Evolutionary conservation across 495 filamentous ascomycete species (phyloP).

Genomic region (Penicillium dipodomyicola): DNA sequence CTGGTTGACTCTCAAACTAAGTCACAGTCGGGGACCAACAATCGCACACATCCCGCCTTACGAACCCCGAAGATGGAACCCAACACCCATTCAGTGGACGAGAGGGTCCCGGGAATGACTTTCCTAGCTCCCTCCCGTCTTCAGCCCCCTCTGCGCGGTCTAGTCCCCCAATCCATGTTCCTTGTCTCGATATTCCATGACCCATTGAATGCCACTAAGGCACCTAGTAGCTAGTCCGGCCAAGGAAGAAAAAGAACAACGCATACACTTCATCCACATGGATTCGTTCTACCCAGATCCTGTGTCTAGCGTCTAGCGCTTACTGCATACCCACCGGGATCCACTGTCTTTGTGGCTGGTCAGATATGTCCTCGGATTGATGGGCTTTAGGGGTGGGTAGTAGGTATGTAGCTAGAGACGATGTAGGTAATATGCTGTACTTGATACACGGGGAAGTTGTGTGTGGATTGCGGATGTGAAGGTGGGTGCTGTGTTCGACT

Average conservation of each 20-base stretch:
- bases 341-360: neutral
- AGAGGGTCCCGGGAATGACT: neutral
- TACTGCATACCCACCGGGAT: neutral
- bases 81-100: neutral
- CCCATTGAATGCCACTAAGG: neutral
- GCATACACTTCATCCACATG: neutral
- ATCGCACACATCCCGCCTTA: neutral
- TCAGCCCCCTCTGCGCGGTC: neutral
- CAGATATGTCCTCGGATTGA: neutral
- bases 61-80: neutral
- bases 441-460: neutral
- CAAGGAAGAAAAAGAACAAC: neutral
- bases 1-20: neutral
- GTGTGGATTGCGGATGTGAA: neutral
- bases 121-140: neutral
- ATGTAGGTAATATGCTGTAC: neutral
- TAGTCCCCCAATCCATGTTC: neutral
- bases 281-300: neutral
- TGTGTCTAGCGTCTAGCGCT: neutral
- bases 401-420: neutral
- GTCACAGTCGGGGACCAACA: neutral
- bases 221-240: neutral
- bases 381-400: neutral
- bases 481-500: neutral
- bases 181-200: neutral